These are phyloP conservation scores for Termitomyces sp. DNA, from an alignment of 768 basidiomycete genomes.

Conservation along the genomic window DNA sequence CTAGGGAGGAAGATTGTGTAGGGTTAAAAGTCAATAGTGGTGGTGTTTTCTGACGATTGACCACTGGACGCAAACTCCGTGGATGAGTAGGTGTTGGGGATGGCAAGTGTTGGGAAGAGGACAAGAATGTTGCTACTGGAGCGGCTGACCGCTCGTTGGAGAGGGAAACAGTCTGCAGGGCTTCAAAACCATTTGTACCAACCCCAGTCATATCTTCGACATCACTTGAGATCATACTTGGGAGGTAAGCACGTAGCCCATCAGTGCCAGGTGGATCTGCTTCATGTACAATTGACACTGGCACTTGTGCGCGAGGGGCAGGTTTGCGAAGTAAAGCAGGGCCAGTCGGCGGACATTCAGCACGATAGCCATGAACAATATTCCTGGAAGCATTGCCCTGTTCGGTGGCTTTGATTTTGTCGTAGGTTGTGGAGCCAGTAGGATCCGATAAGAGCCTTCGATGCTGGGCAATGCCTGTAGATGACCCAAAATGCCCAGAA, in stretches of 20 bases:
- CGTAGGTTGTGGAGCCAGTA: not conserved
- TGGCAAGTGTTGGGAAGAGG: slow-evolving; percentile 2
- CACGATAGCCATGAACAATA: slow-evolving; percentile 6
- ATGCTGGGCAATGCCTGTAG: slow-evolving; percentile 22
- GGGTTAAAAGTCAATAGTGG: slow-evolving; percentile 28
- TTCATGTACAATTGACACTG: slow-evolving; percentile 52
- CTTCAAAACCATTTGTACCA: slow-evolving; percentile 32
- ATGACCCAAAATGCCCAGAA: slow-evolving; percentile 4
- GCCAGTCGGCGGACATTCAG: slow-evolving; percentile 13
- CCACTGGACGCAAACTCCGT: slow-evolving; percentile 22
- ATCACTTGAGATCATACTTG: slow-evolving; percentile 46
- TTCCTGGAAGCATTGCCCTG: not conserved
- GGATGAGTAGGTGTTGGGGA: slow-evolving; percentile 4
- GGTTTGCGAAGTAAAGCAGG: slow-evolving; percentile 47
- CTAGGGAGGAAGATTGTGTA: slow-evolving; percentile 6
- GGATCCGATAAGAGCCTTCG: slow-evolving; percentile 32
- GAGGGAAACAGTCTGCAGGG: slow-evolving; percentile 28
- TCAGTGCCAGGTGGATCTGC: slow-evolving; percentile 12
- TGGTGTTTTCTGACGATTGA: slow-evolving; percentile 33
- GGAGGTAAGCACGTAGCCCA: slow-evolving; percentile 36
- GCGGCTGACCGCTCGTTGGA: slow-evolving; percentile 9
- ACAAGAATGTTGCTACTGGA: not conserved
- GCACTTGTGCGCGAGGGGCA: slow-evolving; percentile 57
- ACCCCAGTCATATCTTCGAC: slow-evolving; percentile 65
- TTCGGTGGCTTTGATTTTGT: slow-evolving; percentile 28